These are phyloP conservation scores for Crataegus laevigata DNA, from an alignment of 306 rosid species.

Conservation along the genomic window DNA sequence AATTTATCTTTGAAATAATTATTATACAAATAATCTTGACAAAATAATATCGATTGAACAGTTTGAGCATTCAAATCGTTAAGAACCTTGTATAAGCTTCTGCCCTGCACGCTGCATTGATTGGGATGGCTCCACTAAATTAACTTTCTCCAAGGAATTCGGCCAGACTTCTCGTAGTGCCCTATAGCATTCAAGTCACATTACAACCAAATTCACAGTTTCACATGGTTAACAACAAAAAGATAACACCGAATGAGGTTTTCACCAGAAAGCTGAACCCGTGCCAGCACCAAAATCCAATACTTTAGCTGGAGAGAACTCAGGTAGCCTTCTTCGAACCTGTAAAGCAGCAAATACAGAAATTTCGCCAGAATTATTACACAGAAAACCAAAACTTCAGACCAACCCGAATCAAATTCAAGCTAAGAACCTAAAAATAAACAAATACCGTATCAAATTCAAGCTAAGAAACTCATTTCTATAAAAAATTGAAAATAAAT, in stretches of 20 bases:
- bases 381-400: constrained; percentile 3
- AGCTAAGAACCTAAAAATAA: not conserved
- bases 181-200: constrained; percentile 45
- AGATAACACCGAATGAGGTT: constrained; percentile 11
- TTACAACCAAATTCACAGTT: not conserved
- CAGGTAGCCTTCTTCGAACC: constrained; percentile 81
- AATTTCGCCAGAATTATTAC: not conserved
- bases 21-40: not conserved
- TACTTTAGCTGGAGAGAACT: constrained; percentile 65
- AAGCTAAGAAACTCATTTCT: not conserved
- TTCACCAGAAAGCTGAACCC: constrained; percentile 92
- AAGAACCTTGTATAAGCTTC: constrained; percentile 70
- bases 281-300: constrained; percentile 97
- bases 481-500: not conserved
- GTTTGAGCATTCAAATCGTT: not conserved
- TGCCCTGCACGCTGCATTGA: constrained; percentile 91
- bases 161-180: constrained; percentile 95
- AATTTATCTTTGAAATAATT: not conserved
- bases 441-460: not conserved
- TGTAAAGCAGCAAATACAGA: constrained; percentile 12
- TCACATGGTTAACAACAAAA: not conserved
- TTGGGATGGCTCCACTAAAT: constrained; percentile 85
- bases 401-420: not conserved
- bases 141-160: constrained; percentile 59
- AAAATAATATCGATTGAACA: not conserved